Evolutionary conservation across 768 basidiomycete species (phyloP).

Genomic region (Pulveroboletus ravenelii): DNA sequence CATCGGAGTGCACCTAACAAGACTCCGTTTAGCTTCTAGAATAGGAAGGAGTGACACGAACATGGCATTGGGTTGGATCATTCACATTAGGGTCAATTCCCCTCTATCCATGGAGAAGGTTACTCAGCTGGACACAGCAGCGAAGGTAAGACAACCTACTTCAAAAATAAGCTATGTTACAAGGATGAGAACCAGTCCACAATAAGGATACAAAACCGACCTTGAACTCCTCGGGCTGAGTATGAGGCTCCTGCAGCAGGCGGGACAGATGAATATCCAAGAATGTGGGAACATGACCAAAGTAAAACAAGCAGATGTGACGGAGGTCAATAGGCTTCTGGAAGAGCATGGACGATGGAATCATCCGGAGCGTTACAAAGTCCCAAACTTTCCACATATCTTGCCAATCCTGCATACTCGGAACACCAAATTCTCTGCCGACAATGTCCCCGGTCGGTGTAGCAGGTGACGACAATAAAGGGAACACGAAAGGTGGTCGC

Average conservation of each 20-base stretch:
- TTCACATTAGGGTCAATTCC: slow-evolving; percentile 96
- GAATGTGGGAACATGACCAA: slow-evolving; percentile 92
- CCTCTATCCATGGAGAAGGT: slow-evolving; percentile 45
- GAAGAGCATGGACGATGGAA: slow-evolving; percentile 78
- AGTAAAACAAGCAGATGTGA: slow-evolving; percentile 95
- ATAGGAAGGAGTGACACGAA: slow-evolving; percentile 33
- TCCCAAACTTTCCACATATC: slow-evolving; percentile 90
- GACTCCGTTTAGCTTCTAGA: not conserved
- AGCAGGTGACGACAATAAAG: slow-evolving; percentile 45
- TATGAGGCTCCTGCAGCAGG: slow-evolving; percentile 69
- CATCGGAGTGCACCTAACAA: slow-evolving; percentile 78
- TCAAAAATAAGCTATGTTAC: slow-evolving; percentile 64
- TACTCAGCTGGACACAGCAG: slow-evolving; percentile 1
- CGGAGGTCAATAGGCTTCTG: slow-evolving; percentile 90
- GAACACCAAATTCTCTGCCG: slow-evolving; percentile 52
- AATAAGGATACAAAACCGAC: slow-evolving; percentile 27
- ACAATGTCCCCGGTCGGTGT: slow-evolving; percentile 15
- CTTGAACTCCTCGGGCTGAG: slow-evolving; percentile 82
- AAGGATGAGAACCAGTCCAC: slow-evolving; percentile 2
- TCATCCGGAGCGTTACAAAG: slow-evolving; percentile 77
- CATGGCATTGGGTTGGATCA: slow-evolving; percentile 82
- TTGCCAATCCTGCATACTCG: slow-evolving; percentile 74
- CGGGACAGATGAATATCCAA: slow-evolving; percentile 85
- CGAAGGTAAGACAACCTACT: slow-evolving; percentile 35
- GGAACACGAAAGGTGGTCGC: slow-evolving; percentile 77